phyloP scores from a whole-genome alignment of 2,329 filamentous ascomycete genomes.

The Pyricularia grisea region DNA sequence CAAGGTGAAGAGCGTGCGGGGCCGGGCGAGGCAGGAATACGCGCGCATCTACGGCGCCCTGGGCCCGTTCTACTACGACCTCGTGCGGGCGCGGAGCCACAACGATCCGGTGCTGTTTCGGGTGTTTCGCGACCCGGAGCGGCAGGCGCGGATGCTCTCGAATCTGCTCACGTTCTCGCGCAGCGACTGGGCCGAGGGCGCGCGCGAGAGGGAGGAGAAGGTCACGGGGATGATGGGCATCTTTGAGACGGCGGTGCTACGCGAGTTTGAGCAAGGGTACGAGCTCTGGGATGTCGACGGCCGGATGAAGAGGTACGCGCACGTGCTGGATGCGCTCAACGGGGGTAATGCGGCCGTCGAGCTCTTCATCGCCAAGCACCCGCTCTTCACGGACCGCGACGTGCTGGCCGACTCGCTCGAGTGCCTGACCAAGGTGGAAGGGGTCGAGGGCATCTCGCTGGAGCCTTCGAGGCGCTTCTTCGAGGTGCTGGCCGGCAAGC shows the following conservation, averaged over 20 bases:
- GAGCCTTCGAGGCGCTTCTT: conserved; percentile 80
- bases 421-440: conserved; percentile 60
- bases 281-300: conserved; percentile 83
- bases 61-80: conserved; percentile 80
- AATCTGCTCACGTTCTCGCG: conserved; percentile 71
- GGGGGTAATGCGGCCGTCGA: conserved; percentile 72
- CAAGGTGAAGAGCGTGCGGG: conserved; percentile 67
- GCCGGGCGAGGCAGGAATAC: conserved; percentile 80
- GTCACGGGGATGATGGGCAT: conserved; percentile 66
- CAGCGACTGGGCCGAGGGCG: conserved; percentile 73
- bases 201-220: conserved; percentile 59
- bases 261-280: conserved; percentile 90
- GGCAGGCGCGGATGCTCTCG: conserved; percentile 81
- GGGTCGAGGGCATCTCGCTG: conserved; percentile 55
- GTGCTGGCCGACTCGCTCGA: conserved; percentile 61
- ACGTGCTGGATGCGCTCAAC: conserved; percentile 74
- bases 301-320: conserved; percentile 79
- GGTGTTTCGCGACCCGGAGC: conserved; percentile 77
- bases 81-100: conserved; percentile 61
- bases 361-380: conserved; percentile 81
- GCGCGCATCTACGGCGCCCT: conserved; percentile 84
- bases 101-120: conserved; percentile 78
- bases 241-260: conserved; percentile 83
- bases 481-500: conserved; percentile 58
- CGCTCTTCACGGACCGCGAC: conserved; percentile 66